Evolutionary conservation across 805 yeast species (phyloP).

Genomic region (Metschnikowia borealis): DNA sequence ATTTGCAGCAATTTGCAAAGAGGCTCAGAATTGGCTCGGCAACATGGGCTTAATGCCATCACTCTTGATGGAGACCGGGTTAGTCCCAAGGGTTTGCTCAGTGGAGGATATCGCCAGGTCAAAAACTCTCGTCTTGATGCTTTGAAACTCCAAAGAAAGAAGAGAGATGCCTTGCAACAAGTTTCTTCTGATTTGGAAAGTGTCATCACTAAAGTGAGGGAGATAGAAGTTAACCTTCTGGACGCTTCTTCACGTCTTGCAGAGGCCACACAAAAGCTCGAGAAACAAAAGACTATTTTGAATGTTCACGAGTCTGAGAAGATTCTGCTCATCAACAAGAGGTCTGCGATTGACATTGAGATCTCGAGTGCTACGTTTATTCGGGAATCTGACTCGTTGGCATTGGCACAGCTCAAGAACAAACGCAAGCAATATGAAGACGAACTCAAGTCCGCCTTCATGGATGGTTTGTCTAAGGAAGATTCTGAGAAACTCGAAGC

Average conservation of each 20-base stretch:
- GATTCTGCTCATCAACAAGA: constrained; percentile 40
- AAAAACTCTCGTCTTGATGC: constrained; percentile 67
- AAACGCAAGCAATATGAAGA: constrained; percentile 41
- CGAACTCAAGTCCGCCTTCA: constrained; percentile 55
- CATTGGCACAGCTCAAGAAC: constrained; percentile 9
- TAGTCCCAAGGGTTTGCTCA: constrained; percentile 75
- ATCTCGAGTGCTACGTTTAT: constrained; percentile 28
- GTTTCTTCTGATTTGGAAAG: constrained; percentile 34
- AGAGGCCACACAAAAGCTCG: constrained; percentile 35
- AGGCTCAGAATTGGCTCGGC: constrained; percentile 64
- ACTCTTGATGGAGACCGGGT: constrained; percentile 92
- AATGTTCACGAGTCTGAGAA: constrained; percentile 43
- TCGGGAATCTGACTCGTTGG: constrained; percentile 26
- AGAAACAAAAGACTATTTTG: constrained; percentile 36
- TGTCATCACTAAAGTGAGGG: constrained; percentile 32
- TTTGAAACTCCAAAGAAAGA: constrained; percentile 51
- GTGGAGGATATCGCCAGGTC: constrained; percentile 83
- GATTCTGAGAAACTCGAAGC: constrained; percentile 44
- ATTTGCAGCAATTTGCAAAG: constrained; percentile 66
- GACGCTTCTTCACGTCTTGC: constrained; percentile 43
- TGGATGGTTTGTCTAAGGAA: constrained; percentile 44
- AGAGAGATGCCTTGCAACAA: constrained; percentile 40
- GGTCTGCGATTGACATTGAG: constrained; percentile 43
- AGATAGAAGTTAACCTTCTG: constrained; percentile 51
- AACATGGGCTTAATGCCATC: constrained; percentile 63